These are phyloP conservation scores for Fusarium sororula DNA, from an alignment of 2,329 filamentous ascomycete genomes.

Conservation along the genomic window DNA sequence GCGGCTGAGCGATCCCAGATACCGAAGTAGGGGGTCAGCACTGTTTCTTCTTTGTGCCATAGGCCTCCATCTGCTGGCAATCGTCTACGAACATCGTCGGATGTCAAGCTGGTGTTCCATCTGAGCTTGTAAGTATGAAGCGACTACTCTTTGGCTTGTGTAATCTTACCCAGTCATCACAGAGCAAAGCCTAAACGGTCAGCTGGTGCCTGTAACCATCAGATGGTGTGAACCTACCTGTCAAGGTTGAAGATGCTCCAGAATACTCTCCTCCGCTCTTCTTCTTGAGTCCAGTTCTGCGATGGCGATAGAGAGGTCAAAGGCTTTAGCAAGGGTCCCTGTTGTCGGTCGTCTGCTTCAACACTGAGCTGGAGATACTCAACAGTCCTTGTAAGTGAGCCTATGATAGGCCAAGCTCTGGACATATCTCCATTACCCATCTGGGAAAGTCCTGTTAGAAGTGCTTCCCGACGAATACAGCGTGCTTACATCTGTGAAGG, in stretches of 20 bases:
- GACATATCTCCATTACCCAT: slow-evolving; percentile 43
- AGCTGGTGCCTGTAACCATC: rapidly evolving
- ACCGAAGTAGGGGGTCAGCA: slow-evolving; percentile 54
- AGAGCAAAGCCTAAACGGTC: slow-evolving; percentile 15
- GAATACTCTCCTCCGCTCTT: slow-evolving; percentile 46
- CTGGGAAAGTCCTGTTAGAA: background rate
- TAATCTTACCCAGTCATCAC: slow-evolving; percentile 25
- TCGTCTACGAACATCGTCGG: slow-evolving; percentile 44
- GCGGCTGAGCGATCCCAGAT: slow-evolving; percentile 55
- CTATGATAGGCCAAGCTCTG: slow-evolving; percentile 44
- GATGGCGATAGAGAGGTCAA: slow-evolving; percentile 22
- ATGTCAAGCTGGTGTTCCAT: slow-evolving; percentile 48
- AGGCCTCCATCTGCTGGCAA: slow-evolving; percentile 51
- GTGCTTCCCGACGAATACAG: rapidly evolving
- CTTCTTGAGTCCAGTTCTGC: slow-evolving; percentile 45
- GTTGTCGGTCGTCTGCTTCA: slow-evolving; percentile 32
- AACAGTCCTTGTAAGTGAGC: slow-evolving; percentile 44
- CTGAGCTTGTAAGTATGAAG: slow-evolving; percentile 12
- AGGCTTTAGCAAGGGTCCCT: slow-evolving; percentile 1
- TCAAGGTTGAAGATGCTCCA: slow-evolving; percentile 48
- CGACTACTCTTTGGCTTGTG: no score
- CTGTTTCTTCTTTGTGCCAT: slow-evolving; percentile 52
- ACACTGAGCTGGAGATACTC: slow-evolving; percentile 46
- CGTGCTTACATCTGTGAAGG: slow-evolving; percentile 29
- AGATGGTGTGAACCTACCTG: slow-evolving; percentile 19